Evolutionary conservation across 2,329 filamentous ascomycete species (phyloP), one percentile per base, ranked within the genome.

Genomic region (Ophiobolus disseminans): DNA sequence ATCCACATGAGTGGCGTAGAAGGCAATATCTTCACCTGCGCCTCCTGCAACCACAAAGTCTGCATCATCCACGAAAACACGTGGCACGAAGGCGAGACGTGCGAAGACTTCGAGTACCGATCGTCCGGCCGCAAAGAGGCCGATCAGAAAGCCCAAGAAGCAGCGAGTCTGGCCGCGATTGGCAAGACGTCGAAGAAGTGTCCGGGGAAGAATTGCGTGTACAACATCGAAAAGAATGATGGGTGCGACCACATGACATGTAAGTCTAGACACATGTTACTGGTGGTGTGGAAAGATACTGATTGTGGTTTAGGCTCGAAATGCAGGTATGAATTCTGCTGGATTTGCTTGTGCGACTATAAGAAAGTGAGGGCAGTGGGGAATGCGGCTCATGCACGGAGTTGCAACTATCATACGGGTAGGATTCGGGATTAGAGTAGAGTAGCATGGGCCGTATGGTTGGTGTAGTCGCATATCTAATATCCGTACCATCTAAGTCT

Each of bases 1-100:
- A 72, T 82, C 9, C 82, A 85, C 40, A 77, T 82, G 22, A 72
- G 64, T 3, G 76, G 76, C 13, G 51, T 59, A 3, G 67, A 67
- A 2, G 73, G 77, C 8, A 77, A 81, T 2, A 80, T 80, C 14
- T 77, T 78, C 61, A 61, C 59, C 7, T 78, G 76, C 38, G 57
- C 48, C 2, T 52, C 48, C 2, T 78, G 76, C 53, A 58, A 64
- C 5, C 70, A 68, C 53, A 62, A 68, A 31, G 63, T 72, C 34
- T 78, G 76, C 45, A 56, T 70, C 3, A 48, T 55, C 0, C 74
- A 77, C 47, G 62, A 70, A 28, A 58, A 58, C 5, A 46, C 59
- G 9, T 77, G 73, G 72, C 75, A 78, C 38, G 59, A 58, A n/a
- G 68, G 64, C 11, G 74, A 77, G 50, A 76, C 73, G 1, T 78